These are phyloP conservation scores for Funneliformis geosporum DNA, from an alignment of 192 early-diverging fungal species.

Conservation along the genomic window DNA sequence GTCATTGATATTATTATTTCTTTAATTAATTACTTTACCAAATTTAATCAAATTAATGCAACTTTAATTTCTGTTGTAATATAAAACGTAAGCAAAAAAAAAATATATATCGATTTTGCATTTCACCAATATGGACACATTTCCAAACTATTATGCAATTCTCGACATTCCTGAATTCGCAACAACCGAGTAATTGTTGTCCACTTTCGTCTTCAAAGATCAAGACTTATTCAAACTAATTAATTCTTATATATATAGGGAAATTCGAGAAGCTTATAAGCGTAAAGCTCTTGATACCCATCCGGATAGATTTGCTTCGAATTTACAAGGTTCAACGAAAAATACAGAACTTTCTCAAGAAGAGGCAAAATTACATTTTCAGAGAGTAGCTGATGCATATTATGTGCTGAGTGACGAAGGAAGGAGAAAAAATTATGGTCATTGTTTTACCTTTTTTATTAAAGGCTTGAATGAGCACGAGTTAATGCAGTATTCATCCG, in stretches of 20 bases:
- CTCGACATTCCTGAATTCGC: conserved; percentile 64
- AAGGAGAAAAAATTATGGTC: conserved; percentile 58
- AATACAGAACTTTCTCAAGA: conserved; percentile 37
- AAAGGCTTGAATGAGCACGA: not conserved
- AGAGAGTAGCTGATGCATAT: conserved; percentile 78
- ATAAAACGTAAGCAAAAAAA: no score
- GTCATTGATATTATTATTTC: no score
- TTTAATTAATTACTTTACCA: no score
- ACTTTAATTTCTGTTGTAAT: no score
- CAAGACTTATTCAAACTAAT: not conserved
- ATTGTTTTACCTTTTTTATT: not conserved
- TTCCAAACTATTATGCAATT: conserved; percentile 68
- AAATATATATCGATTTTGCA: no score
- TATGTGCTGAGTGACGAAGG: conserved; percentile 62
- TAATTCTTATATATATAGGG: conserved; percentile 1
- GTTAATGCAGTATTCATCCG: no score
- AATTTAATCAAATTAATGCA: no score
- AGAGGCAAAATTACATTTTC: conserved; percentile 56
- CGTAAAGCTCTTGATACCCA: conserved; percentile 67
- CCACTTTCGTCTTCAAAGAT: not conserved
- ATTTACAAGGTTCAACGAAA: conserved; percentile 46
- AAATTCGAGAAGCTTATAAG: conserved; percentile 84
- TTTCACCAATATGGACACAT: conserved; percentile 27
- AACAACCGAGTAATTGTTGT: conserved; percentile 42
- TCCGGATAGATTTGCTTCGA: conserved; percentile 64